Evolutionary conservation across 345 rosid species (phyloP), one percentile per base, ranked within the genome.

Genomic region (Eucalyptus globulus): DNA sequence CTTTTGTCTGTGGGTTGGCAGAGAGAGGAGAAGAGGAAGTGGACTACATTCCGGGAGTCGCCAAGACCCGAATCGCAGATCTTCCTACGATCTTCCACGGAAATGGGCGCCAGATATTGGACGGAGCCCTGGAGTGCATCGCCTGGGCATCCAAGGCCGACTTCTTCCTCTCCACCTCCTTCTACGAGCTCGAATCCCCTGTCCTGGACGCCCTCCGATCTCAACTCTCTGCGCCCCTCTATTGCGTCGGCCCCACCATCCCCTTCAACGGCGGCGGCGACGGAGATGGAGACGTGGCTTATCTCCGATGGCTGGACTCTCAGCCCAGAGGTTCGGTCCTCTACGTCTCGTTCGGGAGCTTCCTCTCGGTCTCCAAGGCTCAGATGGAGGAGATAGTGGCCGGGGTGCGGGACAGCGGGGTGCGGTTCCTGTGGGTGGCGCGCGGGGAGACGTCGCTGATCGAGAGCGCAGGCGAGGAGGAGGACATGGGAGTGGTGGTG

Each of bases 301-400:
- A 93, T 85, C 50, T 90, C n/a, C 26, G 45, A 24, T 93, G 94
- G 94, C 87, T 94, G 27, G 88, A 92, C 86, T 90, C 89, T 43
- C 94, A 93, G 49, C 91, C 92, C 11, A 9, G 13, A 31, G 83
- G 85, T 11, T 94, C 95, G 17, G 93, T 94, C 72, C 67, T 93
- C 49, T 94, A 93, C 47, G 86, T 94, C 27, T 94, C 94, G 7
- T 26, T 94, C 24, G 95, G 94, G 45, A 94, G 94, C 72, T 91
- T 88, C 67, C 60, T 92, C 11, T 91, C 94, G 17, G 88, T 92
- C 83, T 91, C 94, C 21, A 53, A 76, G 4, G 60, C 60, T 50
- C 92, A 94, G 51, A 88, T 90, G 91, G 92, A 91, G 31, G 94
- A 93, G 89, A 90, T 94, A n/a, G 56, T 87, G 11, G 92, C 89